Evolutionary conservation across 345 rosid species (phyloP), one percentile per base, ranked within the genome.

Genomic region (Laguncularia racemosa): DNA sequence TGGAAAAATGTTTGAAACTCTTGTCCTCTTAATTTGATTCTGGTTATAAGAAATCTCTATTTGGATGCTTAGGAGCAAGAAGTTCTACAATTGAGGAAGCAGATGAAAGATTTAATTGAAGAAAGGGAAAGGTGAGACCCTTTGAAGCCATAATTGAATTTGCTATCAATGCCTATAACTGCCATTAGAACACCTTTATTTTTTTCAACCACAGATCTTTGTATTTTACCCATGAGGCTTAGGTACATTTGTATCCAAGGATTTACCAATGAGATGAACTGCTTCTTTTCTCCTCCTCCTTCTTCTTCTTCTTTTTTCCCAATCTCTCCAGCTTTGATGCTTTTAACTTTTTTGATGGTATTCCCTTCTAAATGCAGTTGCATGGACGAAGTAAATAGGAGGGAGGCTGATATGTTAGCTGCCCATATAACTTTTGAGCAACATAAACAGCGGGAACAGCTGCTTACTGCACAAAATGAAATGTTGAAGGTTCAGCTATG

Each of bases 391-490:
- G 59, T 78, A 69, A 78, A 71, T 52, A 61, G 58, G 71, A 92
- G 79, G 70, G 85, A 75, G 52, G 75, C 92, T 71, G 91, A 84
- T 55, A 66, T 80, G 17, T 83, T 92, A 49, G 76, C 75, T 17
- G 67, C 82, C 15, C 79, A 82, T 68, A 70, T 92, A 68, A 60
- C 54, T 46, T 48, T 78, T 48, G 95, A 84, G 84, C 87, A 86
- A 63, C 86, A 86, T 64, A 71, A 80, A 64, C 88, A 88, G 75
- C 78, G 91, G 60, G 89, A 78, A 69, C 91, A 75, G 79, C 68
- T 88, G 64, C 95, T 88, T 55, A 72, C 84, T 13, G 81, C 86
- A 52, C 95, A 92, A 71, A 86, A 92, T 62, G 86, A 83, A 71
- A 78, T 92, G 91, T 63, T 88, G 55, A 88, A 92, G 84, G 96